Percentiles rank a stretch among this genome's conserved stretches.
Evolutionary conservation across 2,329 filamentous ascomycete species (phyloP).

Genomic region (Davidsoniella neocaledoniae): DNA sequence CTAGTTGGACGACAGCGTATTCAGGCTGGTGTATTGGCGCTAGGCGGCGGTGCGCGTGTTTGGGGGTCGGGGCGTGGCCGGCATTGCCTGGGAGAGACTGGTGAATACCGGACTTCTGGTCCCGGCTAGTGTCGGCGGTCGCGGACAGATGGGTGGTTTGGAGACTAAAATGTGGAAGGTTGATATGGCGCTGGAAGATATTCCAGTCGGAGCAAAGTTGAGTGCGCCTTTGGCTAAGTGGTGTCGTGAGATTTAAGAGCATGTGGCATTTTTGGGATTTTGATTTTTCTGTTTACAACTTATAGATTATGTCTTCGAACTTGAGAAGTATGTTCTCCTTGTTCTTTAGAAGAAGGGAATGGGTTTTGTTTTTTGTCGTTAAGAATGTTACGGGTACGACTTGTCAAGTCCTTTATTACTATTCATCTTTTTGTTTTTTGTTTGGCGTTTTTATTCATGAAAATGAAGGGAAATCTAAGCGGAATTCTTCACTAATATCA

Average conservation of each 20-base stretch:
- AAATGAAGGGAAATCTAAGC: too few relatives aligned
- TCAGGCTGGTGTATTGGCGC: constrained; percentile 50
- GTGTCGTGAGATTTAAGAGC: constrained; percentile 49
- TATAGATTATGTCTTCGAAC: too few relatives aligned
- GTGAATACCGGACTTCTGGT: constrained; percentile 52
- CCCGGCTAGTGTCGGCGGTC: constrained; percentile 42
- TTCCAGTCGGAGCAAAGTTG: constrained; percentile 44
- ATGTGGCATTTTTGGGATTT: too few relatives aligned
- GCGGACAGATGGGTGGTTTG: constrained; percentile 22
- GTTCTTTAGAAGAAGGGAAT: too few relatives aligned
- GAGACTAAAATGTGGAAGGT: constrained; percentile 57
- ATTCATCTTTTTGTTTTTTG: too few relatives aligned
- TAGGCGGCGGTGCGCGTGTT: constrained; percentile 47
- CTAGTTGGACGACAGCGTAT: constrained; percentile 60
- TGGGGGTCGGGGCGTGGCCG: constrained; percentile 62
- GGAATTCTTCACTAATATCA: too few relatives aligned
- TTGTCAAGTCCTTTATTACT: too few relatives aligned
- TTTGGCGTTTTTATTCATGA: too few relatives aligned
- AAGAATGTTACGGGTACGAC: too few relatives aligned
- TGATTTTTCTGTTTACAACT: too few relatives aligned
- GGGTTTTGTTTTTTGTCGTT: too few relatives aligned
- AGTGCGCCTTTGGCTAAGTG: constrained; percentile 48
- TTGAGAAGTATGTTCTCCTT: too few relatives aligned
- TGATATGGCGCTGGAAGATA: constrained; percentile 65
- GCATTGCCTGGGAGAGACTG: constrained; percentile 59